These are phyloP conservation scores for Pilatotrama ljubarskyi DNA, from an alignment of 768 basidiomycete genomes.

Conservation along the genomic window DNA sequence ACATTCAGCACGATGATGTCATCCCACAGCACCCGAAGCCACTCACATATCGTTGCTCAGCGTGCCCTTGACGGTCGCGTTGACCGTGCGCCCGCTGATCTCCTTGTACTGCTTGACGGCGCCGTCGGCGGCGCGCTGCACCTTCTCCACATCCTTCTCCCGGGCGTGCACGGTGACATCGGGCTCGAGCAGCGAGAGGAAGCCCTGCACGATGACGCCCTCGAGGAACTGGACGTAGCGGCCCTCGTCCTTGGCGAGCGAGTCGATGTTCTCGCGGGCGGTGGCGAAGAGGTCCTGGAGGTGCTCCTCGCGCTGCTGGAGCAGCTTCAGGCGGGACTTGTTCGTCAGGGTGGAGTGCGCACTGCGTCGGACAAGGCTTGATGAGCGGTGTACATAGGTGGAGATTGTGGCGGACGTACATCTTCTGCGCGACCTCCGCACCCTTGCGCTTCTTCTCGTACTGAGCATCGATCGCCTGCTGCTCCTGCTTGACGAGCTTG, in stretches of 20 bases:
- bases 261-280: constrained; percentile 62
- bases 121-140: constrained; percentile 59
- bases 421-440: constrained; percentile 92
- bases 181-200: constrained; percentile 80
- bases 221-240: constrained; percentile 84
- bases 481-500: constrained; percentile 95
- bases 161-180: constrained; percentile 66
- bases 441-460: constrained; percentile 97
- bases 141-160: constrained; percentile 61
- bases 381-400: not conserved
- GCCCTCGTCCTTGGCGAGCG: constrained; percentile 61
- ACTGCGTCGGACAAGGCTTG: constrained; percentile 39
- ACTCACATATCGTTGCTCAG: constrained; percentile 70
- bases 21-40: not conserved
- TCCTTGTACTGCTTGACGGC: constrained; percentile 73
- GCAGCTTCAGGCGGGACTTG: constrained; percentile 87
- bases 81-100: constrained; percentile 69
- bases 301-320: constrained; percentile 90
- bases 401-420: constrained; percentile 50
- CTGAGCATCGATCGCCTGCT: constrained; percentile 89
- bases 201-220: constrained; percentile 81
- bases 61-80: constrained; percentile 57
- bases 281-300: constrained; percentile 84
- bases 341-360: constrained; percentile 96
- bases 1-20: constrained; percentile 2